Evolutionary conservation across 2,329 filamentous ascomycete genomes (phyloP), one percentile per base, ranked within the genome.

Genomic region (Catunica adiposa): DNA sequence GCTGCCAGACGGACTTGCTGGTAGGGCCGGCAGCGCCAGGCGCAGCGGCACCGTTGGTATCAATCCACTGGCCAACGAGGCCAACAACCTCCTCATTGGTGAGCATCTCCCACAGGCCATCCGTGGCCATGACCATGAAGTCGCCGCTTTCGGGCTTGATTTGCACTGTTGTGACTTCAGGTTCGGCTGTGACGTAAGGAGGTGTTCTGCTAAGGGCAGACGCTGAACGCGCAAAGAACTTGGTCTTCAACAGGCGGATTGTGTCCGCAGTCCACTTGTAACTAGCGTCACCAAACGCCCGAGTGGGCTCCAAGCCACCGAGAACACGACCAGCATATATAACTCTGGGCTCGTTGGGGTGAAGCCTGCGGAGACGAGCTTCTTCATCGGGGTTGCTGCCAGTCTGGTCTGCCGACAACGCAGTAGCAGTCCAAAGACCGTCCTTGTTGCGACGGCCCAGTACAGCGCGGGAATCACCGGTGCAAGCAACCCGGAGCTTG

Each of bases 61-160:
- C 92, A 51, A 98, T 80, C 92, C 92, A 98, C 68, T 94, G 88
- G 15, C 90, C 94, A 3, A 98, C 92, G 1, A 98, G 79, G 0
- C 92, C 92, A 53, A 98, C 86, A 1, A 96, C 92, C 71, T 98
- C 92, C 66, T 98, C 92, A 64, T 97, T 98, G 51, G 88, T 96
- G 59, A 98, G 76, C 92, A 97, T 97, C 70, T 98, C 92, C 92
- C 92, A 98, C 0, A 98, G 76, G 3, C 92, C 92, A 66, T 98
- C 92, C 0, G 92, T 96, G 22, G 92, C 92, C 75, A 98, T 83
- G 59, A 98, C 90, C 11, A 98, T 75, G 63, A 98, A 98, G 66
- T 98, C 92, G 48, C 90, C 89, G 60, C 86, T 86, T 55, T 87
- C 80, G 1, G 92, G 92, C 62, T 90, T 77, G 54, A 98, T 83